phyloP scores from a whole-genome alignment of 495 filamentous ascomycete genomes.

The Parmelia sp. region DNA sequence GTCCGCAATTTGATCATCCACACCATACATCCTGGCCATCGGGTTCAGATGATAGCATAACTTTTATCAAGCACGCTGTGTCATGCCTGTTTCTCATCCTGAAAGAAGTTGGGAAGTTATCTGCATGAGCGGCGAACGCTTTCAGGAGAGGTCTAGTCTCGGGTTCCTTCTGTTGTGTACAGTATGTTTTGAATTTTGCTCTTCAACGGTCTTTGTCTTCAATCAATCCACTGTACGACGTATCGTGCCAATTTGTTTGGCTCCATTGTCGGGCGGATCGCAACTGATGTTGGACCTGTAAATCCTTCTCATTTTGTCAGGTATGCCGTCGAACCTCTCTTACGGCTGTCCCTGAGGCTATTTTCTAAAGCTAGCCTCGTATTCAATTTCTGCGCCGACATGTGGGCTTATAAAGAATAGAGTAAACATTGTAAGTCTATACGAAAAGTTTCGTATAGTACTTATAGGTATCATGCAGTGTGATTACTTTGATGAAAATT shows the following conservation, averaged over 20 bases:
- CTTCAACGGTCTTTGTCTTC: not conserved
- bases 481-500: too few relatives aligned
- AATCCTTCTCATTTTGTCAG: not conserved
- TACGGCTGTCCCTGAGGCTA: not conserved
- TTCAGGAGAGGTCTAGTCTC: not conserved
- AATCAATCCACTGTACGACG: not conserved
- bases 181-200: not conserved
- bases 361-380: too few relatives aligned
- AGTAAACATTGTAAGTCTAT: too few relatives aligned
- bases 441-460: too few relatives aligned
- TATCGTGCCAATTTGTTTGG: not conserved
- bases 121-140: not conserved
- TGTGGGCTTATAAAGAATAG: too few relatives aligned
- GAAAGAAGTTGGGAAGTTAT: not conserved
- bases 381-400: too few relatives aligned
- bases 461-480: too few relatives aligned
- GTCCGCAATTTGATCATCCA: not conserved
- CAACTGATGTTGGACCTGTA: not conserved
- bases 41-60: not conserved
- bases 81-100: not conserved
- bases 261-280: not conserved
- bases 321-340: not conserved
- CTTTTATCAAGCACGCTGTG: not conserved
- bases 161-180: not conserved
- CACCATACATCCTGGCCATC: not conserved